Evolutionary conservation across 495 filamentous ascomycete genomes (phyloP).

Genomic region (Trichoderma gamsii): DNA sequence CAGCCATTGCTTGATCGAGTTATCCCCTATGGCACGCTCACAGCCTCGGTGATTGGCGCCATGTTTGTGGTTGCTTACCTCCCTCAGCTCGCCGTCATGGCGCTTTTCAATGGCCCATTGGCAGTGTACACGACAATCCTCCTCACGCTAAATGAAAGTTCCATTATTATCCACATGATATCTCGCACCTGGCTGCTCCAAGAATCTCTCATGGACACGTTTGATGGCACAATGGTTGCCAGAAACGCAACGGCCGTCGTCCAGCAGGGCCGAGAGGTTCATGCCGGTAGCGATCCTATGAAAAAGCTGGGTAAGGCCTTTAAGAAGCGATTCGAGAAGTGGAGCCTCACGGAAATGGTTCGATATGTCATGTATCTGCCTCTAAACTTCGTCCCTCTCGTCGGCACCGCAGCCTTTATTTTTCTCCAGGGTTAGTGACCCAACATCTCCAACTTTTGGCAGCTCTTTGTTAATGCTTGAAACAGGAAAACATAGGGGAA

Average conservation of each 20-base stretch:
- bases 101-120: conserved; percentile 80
- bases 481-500: conserved; percentile 13
- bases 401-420: conserved; percentile 78
- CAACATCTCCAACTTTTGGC: background rate
- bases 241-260: conserved; percentile 54
- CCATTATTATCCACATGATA: conserved; percentile 67
- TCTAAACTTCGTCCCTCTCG: conserved; percentile 83
- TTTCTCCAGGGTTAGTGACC: conserved; percentile 56
- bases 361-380: conserved; percentile 77
- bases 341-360: conserved; percentile 59
- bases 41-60: conserved; percentile 56
- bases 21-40: conserved; percentile 62
- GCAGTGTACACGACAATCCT: conserved; percentile 70
- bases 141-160: conserved; percentile 75
- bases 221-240: conserved; percentile 71
- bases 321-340: conserved; percentile 61
- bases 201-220: conserved; percentile 80
- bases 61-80: conserved; percentile 91
- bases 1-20: conserved; percentile 66
- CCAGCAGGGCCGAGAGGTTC: conserved; percentile 64
- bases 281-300: conserved; percentile 53
- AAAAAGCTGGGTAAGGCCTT: conserved; percentile 66
- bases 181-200: conserved; percentile 70
- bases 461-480: background rate
- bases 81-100: conserved; percentile 73